Conservation (phyloP, 1,139 yeast genomes). For the Arxiozyma telluris region DNA sequence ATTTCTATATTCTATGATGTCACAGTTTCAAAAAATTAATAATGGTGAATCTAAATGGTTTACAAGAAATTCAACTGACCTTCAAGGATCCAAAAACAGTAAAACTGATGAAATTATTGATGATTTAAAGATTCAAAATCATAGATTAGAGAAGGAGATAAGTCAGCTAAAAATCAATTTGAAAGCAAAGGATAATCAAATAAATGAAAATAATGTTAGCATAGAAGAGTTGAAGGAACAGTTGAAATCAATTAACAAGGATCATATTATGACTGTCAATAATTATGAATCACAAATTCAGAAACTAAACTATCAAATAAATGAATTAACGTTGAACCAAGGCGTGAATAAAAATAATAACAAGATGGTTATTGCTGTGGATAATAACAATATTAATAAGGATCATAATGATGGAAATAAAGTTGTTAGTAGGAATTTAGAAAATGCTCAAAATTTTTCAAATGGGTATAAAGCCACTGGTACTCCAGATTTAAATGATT, state of each 20-base stretch:
- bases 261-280: conserved; percentile 6
- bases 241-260: background rate
- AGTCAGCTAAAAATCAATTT: background rate
- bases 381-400: background rate
- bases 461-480: conserved; percentile 20
- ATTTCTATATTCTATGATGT: conserved; percentile 70
- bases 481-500: conserved; percentile 27
- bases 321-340: background rate
- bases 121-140: background rate
- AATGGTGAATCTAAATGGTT: conserved; percentile 34
- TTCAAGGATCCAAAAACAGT: background rate
- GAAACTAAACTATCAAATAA: conserved; percentile 1
- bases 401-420: background rate
- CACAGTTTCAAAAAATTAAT: conserved; percentile 54
- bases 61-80: conserved; percentile 23
- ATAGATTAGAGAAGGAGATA: background rate
- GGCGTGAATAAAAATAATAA: background rate
- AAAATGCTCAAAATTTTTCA: background rate
- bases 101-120: background rate
- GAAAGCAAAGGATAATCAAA: background rate
- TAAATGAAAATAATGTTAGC: background rate
- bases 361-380: background rate
- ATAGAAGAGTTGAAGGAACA: conserved; percentile 2
- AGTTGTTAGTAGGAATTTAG: background rate
- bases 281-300: conserved; percentile 1